Evolutionary conservation across 345 rosid genomes (phyloP).

Genomic region (Erysimum cheiranthoides): DNA sequence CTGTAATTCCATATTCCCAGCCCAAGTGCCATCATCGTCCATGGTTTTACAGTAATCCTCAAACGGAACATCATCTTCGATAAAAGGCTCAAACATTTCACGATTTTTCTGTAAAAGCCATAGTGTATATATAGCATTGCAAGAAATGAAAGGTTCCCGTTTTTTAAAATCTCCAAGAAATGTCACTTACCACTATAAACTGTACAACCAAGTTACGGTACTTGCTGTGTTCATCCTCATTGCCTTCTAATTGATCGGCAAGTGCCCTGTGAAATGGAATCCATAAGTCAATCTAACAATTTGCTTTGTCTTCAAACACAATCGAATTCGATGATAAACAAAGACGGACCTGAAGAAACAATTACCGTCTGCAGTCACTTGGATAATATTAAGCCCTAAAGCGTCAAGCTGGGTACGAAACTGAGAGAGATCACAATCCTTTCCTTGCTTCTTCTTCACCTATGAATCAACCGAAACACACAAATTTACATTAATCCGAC

Average conservation of each 20-base stretch:
- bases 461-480: slow-evolving; percentile 37
- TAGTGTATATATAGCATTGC: not conserved
- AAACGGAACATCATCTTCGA: slow-evolving; percentile 89
- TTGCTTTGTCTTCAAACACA: slow-evolving; percentile 1
- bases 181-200: slow-evolving; percentile 64
- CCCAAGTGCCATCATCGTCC: slow-evolving; percentile 95
- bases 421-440: slow-evolving; percentile 66
- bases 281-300: slow-evolving; percentile 25
- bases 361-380: slow-evolving; percentile 92
- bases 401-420: slow-evolving; percentile 71
- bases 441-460: slow-evolving; percentile 76
- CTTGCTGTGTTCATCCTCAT: slow-evolving; percentile 77
- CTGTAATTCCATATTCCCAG: slow-evolving; percentile 95
- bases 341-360: slow-evolving; percentile 90
- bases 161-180: not conserved
- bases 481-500: not conserved
- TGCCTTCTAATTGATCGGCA: slow-evolving; percentile 91
- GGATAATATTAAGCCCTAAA: slow-evolving; percentile 72
- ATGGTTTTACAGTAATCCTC: slow-evolving; percentile 82
- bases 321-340: not conserved
- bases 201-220: slow-evolving; percentile 76
- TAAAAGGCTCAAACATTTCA: slow-evolving; percentile 85
- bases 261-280: slow-evolving; percentile 68
- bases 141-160: not conserved
- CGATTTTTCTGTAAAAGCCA: slow-evolving; percentile 61